Conservation (phyloP, 257 asterid species). For the Galeopsis tetrahit region DNA sequence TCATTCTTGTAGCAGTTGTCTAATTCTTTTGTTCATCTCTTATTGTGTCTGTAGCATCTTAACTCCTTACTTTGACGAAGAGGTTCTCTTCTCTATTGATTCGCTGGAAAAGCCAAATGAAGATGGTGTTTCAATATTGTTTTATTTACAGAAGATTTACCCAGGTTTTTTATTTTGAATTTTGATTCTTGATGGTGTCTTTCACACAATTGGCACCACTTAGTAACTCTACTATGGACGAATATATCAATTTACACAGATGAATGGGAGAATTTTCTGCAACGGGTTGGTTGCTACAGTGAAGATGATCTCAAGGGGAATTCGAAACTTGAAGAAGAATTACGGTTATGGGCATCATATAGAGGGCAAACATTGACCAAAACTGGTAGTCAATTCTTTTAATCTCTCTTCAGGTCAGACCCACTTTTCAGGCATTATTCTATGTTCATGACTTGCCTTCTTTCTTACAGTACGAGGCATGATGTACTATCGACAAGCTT, state of each 20-base stretch:
- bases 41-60: constrained; percentile 62
- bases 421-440: constrained; percentile 12
- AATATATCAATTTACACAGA: constrained; percentile 48
- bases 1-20: background rate
- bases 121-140: constrained; percentile 95
- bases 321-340: constrained; percentile 68
- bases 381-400: constrained; percentile 62
- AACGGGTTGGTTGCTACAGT: constrained; percentile 65
- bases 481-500: constrained; percentile 99
- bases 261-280: constrained; percentile 93
- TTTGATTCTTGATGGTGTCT: constrained; percentile 29
- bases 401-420: constrained; percentile 16
- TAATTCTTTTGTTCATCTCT: constrained; percentile 15
- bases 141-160: constrained; percentile 87
- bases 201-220: constrained; percentile 15
- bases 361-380: constrained; percentile 97
- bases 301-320: constrained; percentile 84
- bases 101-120: constrained; percentile 77
- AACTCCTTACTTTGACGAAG: constrained; percentile 90
- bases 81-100: constrained; percentile 82
- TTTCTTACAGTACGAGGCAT: constrained; percentile 80
- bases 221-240: constrained; percentile 27
- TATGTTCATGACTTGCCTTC: constrained; percentile 27
- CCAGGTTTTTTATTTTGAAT: constrained; percentile 61
- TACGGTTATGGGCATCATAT: constrained; percentile 96